These are phyloP conservation scores for Nowakowskiella sp. DNA, from an alignment of 192 early-diverging fungal species.

Conservation along the genomic window DNA sequence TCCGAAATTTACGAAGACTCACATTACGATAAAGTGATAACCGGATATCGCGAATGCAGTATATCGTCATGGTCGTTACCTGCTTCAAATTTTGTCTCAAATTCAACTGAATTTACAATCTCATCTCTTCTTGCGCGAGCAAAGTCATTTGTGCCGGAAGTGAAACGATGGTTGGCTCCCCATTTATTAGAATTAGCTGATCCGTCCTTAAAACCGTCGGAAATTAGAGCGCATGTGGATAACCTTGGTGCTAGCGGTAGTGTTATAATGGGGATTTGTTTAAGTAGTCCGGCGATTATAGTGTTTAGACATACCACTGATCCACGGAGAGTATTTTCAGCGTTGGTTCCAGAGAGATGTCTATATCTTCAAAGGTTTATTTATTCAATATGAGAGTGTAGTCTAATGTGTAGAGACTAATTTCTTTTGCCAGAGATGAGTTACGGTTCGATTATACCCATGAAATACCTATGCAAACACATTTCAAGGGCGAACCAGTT, in stretches of 20 bases:
- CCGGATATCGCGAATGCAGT: conserved; percentile 18
- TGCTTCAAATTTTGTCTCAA: neutral
- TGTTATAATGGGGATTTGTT: conserved; percentile 65
- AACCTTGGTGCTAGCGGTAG: conserved; percentile 67
- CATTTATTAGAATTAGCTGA: conserved; percentile 70
- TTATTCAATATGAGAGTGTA: neutral
- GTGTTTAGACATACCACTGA: conserved; percentile 59
- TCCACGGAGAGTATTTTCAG: conserved; percentile 47
- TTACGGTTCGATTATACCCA: conserved; percentile 76
- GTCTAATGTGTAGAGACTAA: neutral
- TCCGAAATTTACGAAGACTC: too few species aligned
- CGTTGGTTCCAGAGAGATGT: conserved; percentile 51
- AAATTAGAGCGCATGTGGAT: conserved; percentile 76
- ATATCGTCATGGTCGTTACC: conserved; percentile 14
- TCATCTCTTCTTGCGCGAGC: conserved; percentile 62
- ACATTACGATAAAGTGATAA: too few species aligned
- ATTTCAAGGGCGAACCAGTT: conserved; percentile 44
- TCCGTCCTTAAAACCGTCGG: conserved; percentile 52
- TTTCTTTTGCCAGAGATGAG: conserved; percentile 25
- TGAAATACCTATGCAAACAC: conserved; percentile 53
- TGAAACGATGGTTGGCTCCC: conserved; percentile 53
- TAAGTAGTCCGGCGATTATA: conserved; percentile 65
- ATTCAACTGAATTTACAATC: conserved; percentile 49
- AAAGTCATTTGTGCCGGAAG: conserved; percentile 22
- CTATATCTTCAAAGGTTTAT: conserved; percentile 66